These are phyloP conservation scores for Ascoidea asiatica DNA, from an alignment of 805 yeast genomes.

Conservation along the genomic window DNA sequence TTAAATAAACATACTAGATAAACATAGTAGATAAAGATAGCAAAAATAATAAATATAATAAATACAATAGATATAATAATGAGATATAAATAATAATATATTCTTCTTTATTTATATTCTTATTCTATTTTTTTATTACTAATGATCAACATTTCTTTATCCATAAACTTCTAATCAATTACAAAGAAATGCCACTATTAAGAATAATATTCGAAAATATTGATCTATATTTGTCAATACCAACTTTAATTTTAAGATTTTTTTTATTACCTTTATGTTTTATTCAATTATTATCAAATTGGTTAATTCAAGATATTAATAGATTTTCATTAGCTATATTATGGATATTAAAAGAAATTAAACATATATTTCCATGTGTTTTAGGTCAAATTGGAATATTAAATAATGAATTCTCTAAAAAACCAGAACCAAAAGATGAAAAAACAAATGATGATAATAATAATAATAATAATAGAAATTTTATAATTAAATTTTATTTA, in stretches of 20 bases:
- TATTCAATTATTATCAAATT: not conserved
- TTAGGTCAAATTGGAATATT: constrained; percentile 8
- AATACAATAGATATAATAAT: too few species aligned
- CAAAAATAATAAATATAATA: too few species aligned
- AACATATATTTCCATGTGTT: constrained; percentile 10
- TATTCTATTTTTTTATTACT: too few species aligned
- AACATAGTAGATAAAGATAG: too few species aligned
- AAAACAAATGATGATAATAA: not conserved
- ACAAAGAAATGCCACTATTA: constrained; percentile 8
- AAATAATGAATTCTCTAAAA: constrained; percentile 6
- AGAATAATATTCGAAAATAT: constrained; percentile 8
- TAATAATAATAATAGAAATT: not conserved
- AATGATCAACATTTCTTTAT: too few species aligned
- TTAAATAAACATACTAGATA: too few species aligned
- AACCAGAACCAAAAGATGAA: constrained; percentile 1
- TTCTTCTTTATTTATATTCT: too few species aligned
- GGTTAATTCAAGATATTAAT: constrained; percentile 5
- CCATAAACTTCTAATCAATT: too few species aligned
- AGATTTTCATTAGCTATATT: not conserved
- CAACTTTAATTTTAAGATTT: not conserved
- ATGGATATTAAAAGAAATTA: constrained; percentile 1
- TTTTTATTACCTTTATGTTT: constrained; percentile 6
- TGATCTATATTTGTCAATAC: not conserved
- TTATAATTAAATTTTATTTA: not conserved
- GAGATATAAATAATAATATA: too few species aligned